A percentile compares a stretch with the other conserved stretches of the same genome.
Conservation (phyloP, 108 stramenopile species). For the Nitzschia inconspicua region DNA sequence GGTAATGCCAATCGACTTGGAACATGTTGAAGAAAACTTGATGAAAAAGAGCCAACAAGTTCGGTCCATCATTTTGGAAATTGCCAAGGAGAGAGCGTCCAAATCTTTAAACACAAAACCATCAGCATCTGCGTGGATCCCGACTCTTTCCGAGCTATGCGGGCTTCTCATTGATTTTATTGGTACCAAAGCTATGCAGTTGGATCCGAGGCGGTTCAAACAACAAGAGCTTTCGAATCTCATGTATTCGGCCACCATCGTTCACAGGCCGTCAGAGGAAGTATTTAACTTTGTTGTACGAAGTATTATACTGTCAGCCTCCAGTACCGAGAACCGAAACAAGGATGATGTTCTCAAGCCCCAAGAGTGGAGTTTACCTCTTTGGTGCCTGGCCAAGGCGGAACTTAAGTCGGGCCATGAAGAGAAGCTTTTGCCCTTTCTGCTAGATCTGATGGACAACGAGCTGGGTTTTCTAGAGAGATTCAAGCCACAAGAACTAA, state of each 20-base stretch:
- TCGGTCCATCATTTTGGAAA: slow-evolving; percentile 11
- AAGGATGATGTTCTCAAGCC: slow-evolving; percentile 16
- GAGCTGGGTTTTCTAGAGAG: slow-evolving; percentile 37
- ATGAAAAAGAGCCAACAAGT: slow-evolving; percentile 10
- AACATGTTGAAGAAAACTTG: neutral
- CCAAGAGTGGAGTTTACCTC: slow-evolving; percentile 68
- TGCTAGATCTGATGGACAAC: slow-evolving; percentile 54
- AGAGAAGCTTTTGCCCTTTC: slow-evolving; percentile 46
- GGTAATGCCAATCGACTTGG: slow-evolving; percentile 43
- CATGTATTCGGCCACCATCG: slow-evolving; percentile 61
- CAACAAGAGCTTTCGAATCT: slow-evolving; percentile 67
- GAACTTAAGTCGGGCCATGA: slow-evolving; percentile 32
- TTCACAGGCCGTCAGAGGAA: slow-evolving; percentile 37
- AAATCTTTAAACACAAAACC: slow-evolving; percentile 16
- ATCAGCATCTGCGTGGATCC: slow-evolving; percentile 54
- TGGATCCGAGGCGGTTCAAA: slow-evolving; percentile 28
- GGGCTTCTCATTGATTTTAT: slow-evolving; percentile 65
- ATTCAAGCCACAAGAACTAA: slow-evolving; percentile 81
- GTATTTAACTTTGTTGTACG: slow-evolving; percentile 45
- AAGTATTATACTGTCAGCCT: slow-evolving; percentile 29
- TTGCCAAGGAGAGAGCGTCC: slow-evolving; percentile 35
- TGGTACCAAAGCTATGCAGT: slow-evolving; percentile 11
- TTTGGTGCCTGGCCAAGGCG: slow-evolving; percentile 77
- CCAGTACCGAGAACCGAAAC: neutral
- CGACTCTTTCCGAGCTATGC: slow-evolving; percentile 56